Evolutionary conservation across 305 asterid species (phyloP), one percentile per base, ranked within the genome.

Genomic region (Nicotiana rustica): DNA sequence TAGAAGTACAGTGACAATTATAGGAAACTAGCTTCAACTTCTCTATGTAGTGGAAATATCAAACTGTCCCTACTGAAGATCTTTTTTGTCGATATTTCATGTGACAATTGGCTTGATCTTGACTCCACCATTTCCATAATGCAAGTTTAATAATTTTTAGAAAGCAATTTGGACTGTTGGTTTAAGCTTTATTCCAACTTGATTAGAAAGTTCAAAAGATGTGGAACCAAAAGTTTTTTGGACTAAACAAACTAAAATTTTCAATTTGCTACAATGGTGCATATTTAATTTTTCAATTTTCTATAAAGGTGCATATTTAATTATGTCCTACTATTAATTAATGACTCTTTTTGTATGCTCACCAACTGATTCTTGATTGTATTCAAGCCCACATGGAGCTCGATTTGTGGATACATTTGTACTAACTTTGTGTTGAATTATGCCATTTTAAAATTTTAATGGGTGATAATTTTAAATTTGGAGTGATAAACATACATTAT

Each of bases 51-150:
- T 75, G 47, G 65, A 29, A 47, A 75, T 29, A 29, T 55, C 17
- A 75, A 4, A 75, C 3, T 75, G 80, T 52, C 80, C 80, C 80
- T 52, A 75, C 65, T 15, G 0, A 52, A 75, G 80, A 75, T 52
- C 10, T 52, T 52, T 29, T 75, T 55, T 15, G 14, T 19, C 80
- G 29, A 52, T 52, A 75, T 75, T 73, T 49, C 64, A 75, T 75
- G 80, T 75, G 80, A 52, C 65, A 61, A 52, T 75, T 75, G 49
- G 15, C 80, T 75, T 38, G n/a, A 75, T 29, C 21, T 75, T 52
- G 65, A 64, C 17, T 52, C 65, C 80, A 52, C 80, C 25, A 52
- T 55, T 75, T 75, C 65, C 66, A 75, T 75, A 75, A 75, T 75
- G 80, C 80, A 75, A 52, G 9, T 75, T 75, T 75, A 52, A 29